Base-by-base conservation (phyloP, 805 yeast species). In the Hanseniaspora meyeri region DNA sequence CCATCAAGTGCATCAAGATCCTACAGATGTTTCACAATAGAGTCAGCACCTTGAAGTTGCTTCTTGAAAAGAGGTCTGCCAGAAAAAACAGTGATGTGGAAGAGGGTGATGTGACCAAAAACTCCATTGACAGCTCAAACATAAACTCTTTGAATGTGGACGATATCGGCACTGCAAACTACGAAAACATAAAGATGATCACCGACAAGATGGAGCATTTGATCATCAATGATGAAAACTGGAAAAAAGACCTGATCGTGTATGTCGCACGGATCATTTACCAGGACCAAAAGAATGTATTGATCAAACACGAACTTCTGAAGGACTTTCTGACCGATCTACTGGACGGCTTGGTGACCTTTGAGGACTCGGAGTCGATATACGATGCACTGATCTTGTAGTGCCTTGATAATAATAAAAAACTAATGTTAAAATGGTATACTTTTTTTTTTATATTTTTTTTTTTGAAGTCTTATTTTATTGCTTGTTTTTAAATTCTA, bases 361-460 rank as follows among this genome's bases (percentile, higher is more conserved):
- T 51, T 37, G 56, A 57, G 20, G 59, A 57, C 19, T 40, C 56
- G 2, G 59, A 57, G n/a, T 20, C 29, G 24, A 57, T 57, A 11
- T 57, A 51, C 49, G 56, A 51, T 14, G 46, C 59, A 16, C 31
- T 57, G 29, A 42, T 48, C 17, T 16, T 10, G 2, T 4, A 11
- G 29, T 16, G 27, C 46, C 2, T 29, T 29, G 10, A 39, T 20
- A 17, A 16, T 49, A 9, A 39, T n/a, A 39, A 29, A 12, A 39
- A 49, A 24, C 27, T 12, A 14, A 29, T n/a, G 9, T 19, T 32
- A 10, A 43, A 20, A 20, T 32, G 7, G 17, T 17, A 3, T 34
- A 5, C 9, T 36, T 36, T 40, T 31, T 31, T 49, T 24, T 27
- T 49, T 40, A n/a, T 29, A 29, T 17, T 31, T 49, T 39, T 29